phyloP scores from a whole-genome alignment of 148 eudicot genomes.

The Cornus florida region DNA sequence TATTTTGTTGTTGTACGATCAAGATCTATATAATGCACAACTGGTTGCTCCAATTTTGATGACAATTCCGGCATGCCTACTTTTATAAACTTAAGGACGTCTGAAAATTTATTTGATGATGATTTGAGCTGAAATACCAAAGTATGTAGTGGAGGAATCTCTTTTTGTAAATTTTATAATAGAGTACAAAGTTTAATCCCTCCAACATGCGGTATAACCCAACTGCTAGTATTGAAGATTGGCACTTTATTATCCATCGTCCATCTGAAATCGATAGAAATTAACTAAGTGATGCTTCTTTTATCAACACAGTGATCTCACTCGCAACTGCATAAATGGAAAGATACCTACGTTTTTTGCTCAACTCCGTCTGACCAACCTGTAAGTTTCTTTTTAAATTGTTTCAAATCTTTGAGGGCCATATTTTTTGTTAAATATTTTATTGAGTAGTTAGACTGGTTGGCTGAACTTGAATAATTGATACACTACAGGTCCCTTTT shows the following conservation, averaged over 20 bases:
- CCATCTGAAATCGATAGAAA: neutral
- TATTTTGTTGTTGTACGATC: too few relatives aligned
- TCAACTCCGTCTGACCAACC: conserved; percentile 24
- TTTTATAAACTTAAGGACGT: too few relatives aligned
- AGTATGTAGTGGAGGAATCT: neutral
- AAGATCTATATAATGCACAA: too few relatives aligned
- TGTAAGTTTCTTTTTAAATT: conserved; percentile 45
- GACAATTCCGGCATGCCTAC: neutral
- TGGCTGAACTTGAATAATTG: neutral
- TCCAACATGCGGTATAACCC: neutral
- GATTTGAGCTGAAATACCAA: neutral
- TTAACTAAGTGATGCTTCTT: conserved; percentile 16
- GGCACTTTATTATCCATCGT: neutral
- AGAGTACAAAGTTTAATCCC: neutral
- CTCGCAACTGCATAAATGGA: conserved; percentile 68
- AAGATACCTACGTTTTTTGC: conserved; percentile 55
- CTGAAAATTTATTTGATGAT: neutral
- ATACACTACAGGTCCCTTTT: conserved; percentile 44
- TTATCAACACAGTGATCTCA: conserved; percentile 54
- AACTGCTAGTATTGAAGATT: too few relatives aligned
- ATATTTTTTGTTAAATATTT: neutral
- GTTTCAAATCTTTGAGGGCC: neutral
- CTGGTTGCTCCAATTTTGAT: conserved; percentile 5
- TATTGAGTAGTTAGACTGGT: neutral
- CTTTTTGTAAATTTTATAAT: neutral